Conservation (phyloP, 2,329 filamentous ascomycete species). For the Talaromyces sp. region DNA sequence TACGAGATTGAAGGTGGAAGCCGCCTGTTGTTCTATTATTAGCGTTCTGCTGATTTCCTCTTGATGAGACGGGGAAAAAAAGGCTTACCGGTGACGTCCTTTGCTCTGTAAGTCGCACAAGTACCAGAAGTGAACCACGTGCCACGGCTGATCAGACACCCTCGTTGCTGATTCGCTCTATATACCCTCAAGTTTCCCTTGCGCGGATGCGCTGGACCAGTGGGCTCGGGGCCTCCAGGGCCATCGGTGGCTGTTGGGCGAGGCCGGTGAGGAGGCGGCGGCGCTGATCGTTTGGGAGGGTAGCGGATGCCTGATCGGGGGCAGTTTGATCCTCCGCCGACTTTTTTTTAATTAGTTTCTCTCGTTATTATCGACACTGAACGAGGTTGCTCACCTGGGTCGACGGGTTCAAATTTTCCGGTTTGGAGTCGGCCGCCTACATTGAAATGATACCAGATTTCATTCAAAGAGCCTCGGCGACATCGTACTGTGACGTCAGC, state of each 20-base stretch:
- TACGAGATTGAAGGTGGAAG: slow-evolving; percentile 55
- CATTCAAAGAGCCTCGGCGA: slow-evolving; percentile 41
- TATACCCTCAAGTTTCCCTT: slow-evolving; percentile 56
- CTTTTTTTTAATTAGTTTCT: slow-evolving; percentile 15
- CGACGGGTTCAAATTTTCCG: slow-evolving; percentile 28
- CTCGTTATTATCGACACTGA: too few species aligned
- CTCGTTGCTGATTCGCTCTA: slow-evolving; percentile 30
- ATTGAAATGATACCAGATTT: slow-evolving; percentile 62
- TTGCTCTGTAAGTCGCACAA: slow-evolving; percentile 53
- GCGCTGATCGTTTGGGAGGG: slow-evolving; percentile 47
- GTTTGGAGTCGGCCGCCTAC: slow-evolving; percentile 42
- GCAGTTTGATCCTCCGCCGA: slow-evolving; percentile 59
- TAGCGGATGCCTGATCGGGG: slow-evolving; percentile 59
- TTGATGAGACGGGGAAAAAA: not conserved
- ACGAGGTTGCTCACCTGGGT: slow-evolving; percentile 30
- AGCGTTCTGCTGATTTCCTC: not conserved
- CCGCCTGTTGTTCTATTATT: slow-evolving; percentile 13
- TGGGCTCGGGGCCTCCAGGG: slow-evolving; percentile 22
- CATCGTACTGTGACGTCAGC: slow-evolving; percentile 57
- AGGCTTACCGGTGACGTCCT: slow-evolving; percentile 24
- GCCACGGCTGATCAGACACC: slow-evolving; percentile 63
- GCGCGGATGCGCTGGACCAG: slow-evolving; percentile 47
- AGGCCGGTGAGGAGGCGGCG: slow-evolving; percentile 12
- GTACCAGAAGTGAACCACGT: slow-evolving; percentile 64
- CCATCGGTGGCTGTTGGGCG: slow-evolving; percentile 34